phyloP scores from a whole-genome alignment of 139 green algal species.

The Gonium pectorale region DNA sequence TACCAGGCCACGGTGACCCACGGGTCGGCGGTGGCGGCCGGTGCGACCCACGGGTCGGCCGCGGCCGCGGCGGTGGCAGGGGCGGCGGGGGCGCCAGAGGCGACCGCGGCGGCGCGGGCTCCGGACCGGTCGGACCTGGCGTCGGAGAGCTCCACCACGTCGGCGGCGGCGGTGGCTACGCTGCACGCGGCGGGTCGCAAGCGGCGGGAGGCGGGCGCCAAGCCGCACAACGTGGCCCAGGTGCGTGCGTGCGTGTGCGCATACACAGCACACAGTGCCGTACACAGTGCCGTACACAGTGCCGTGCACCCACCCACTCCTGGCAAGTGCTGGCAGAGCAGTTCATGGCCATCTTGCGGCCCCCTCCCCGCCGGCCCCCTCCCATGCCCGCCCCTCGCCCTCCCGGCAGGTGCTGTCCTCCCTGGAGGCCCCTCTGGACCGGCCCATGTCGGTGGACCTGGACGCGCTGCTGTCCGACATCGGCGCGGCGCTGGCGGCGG shows the following conservation, averaged over 20 bases:
- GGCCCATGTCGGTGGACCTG: slow-evolving; percentile 25
- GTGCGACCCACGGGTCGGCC: not conserved
- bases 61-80: not conserved
- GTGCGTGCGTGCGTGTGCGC: no score
- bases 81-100: not conserved
- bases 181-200: not conserved
- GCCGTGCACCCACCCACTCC: no score
- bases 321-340: no score
- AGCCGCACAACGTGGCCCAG: slow-evolving; percentile 14
- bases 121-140: no score
- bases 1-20: not conserved
- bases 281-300: no score
- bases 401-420: not conserved
- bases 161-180: no score
- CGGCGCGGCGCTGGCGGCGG: slow-evolving; percentile 8
- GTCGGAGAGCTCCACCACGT: no score
- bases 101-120: no score
- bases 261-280: no score
- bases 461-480: slow-evolving; percentile 4
- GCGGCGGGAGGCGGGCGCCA: slow-evolving; percentile 4
- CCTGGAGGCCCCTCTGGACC: slow-evolving; percentile 23
- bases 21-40: not conserved
- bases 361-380: not conserved
- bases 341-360: no score
- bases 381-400: not conserved